Evolutionary conservation across 768 basidiomycete species (phyloP).

Genomic region (Phlebiopsis gigantea): DNA sequence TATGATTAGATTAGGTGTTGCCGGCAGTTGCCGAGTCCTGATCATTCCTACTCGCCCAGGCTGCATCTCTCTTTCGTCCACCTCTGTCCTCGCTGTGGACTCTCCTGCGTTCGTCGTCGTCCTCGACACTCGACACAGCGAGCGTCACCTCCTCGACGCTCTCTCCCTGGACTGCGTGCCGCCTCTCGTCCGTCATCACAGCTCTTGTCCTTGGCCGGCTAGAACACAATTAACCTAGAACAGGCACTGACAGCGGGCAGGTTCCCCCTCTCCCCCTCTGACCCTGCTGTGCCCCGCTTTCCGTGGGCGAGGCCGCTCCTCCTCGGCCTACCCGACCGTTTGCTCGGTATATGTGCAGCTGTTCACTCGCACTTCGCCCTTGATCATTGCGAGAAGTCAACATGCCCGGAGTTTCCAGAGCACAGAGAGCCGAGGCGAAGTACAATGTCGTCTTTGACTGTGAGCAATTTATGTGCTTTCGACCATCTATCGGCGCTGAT

Average conservation of each 20-base stretch:
- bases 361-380: not conserved
- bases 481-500: not conserved
- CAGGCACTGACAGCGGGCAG: constrained; percentile 1
- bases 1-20: constrained; percentile 6
- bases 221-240: not conserved
- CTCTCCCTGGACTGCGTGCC: not conserved
- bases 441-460: constrained; percentile 53
- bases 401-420: constrained; percentile 34
- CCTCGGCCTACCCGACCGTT: not conserved
- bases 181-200: not conserved
- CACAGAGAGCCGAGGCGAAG: constrained; percentile 38
- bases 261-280: constrained; percentile 1
- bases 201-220: not conserved
- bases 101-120: not conserved
- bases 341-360: not conserved
- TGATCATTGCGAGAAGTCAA: not conserved
- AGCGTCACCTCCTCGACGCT: not conserved
- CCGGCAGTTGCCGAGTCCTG: constrained; percentile 2
- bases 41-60: constrained; percentile 2
- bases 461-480: constrained; percentile 20
- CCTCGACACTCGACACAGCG: not conserved
- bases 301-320: not conserved
- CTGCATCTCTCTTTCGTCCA: constrained; percentile 5
- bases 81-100: constrained; percentile 4
- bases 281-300: not conserved